Base-by-base conservation (phyloP, 2,329 filamentous ascomycete species). In the Monilinia polystroma region DNA sequence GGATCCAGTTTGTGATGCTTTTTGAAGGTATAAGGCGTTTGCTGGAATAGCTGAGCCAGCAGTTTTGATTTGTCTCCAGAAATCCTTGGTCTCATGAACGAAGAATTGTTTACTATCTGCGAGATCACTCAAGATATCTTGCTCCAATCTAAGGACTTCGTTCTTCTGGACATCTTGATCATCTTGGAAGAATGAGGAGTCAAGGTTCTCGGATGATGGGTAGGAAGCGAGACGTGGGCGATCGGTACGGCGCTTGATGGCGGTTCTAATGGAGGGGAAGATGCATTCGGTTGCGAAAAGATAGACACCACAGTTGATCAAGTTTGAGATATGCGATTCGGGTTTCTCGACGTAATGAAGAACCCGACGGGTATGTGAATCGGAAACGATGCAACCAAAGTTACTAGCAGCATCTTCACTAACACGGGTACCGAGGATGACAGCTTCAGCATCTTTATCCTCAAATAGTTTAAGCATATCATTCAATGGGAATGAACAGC, bases 1-100 rank as follows among this genome's bases (percentile, higher is more conserved):
- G 51, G 91, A 92, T 72, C 88, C 87, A 55, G 84, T 85, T 80
- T 98, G 94, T 83, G 90, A 90, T 26, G 95, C 94, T 82, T 97
- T 92, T 78, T 96, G 92, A 65, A 99, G 87, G 81, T 99, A 99
- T 45, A 99, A 86, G 18, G 95, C 95, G 76, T 98, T 98, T 70
- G 95, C 95, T 20, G 95, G 95, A 38, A 99, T 93, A 60, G 95
- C 95, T 7, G 94, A 98, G 68, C 95, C 95, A 68, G 95, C 95
- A 1, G 95, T 97, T 86, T 99, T 99, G 86, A 99, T 98, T 84
- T 99, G 95, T 74, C 95, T 92, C 95, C 95, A 99, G 80, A 99
- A 99, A 79, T 98, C 95, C 82, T 96, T 96, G 72, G 94, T 98
- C 83, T 99, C 95, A 79, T 97, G 91, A 43, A 98, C 95, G 80